Percentiles rank a stretch among this genome's conserved stretches.
Conservation (phyloP, 257 asterid genomes). For the Solanum etuberosum region DNA sequence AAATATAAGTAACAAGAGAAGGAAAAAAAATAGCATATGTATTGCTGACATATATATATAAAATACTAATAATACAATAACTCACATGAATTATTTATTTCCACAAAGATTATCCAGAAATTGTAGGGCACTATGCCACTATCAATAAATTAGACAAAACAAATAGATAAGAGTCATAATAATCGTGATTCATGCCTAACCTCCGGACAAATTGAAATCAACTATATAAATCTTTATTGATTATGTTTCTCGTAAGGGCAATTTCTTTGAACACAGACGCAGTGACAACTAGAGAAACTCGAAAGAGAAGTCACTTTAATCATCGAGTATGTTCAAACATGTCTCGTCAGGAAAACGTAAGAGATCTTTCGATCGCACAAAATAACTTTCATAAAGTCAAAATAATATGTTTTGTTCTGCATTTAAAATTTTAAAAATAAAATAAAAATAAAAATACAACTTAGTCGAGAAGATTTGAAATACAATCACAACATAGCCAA, state of each 20-base stretch:
- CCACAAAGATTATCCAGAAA: not conserved
- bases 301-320: too few species aligned
- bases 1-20: not conserved
- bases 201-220: not conserved
- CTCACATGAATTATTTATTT: not conserved
- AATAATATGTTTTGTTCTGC: not conserved
- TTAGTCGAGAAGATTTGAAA: not conserved
- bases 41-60: not conserved
- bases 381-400: too few species aligned
- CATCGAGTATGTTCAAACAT: too few species aligned
- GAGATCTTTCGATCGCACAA: too few species aligned
- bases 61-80: not conserved
- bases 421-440: not conserved
- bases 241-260: too few species aligned
- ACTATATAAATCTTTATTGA: not conserved
- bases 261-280: too few species aligned
- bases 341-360: too few species aligned
- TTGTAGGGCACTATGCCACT: not conserved
- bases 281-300: too few species aligned
- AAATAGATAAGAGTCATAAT: not conserved
- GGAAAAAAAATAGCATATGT: not conserved
- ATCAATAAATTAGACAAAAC: not conserved
- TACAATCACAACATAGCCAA: not conserved
- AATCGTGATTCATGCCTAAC: not conserved
- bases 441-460: not conserved